Evolutionary conservation across 345 rosid species (phyloP).

Genomic region (Gossypium stocksii): DNA sequence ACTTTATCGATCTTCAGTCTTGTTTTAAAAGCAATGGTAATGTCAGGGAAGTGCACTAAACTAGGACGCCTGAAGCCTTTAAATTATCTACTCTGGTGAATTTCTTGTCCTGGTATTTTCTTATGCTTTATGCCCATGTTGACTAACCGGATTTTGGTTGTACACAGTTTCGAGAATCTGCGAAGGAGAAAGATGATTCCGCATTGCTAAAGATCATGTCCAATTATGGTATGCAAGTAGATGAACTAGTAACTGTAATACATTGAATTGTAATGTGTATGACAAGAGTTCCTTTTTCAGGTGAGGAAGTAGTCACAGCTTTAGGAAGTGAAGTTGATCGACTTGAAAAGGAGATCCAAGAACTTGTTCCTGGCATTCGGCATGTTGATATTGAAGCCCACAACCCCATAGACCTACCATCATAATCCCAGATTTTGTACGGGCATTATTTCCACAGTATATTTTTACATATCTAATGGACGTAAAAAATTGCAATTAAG

Average conservation of each 20-base stretch:
- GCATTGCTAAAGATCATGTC: conserved; percentile 79
- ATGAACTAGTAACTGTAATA: background rate
- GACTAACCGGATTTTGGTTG: conserved; percentile 16
- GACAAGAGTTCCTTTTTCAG: conserved; percentile 30
- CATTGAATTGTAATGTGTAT: background rate
- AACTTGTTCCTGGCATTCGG: conserved; percentile 91
- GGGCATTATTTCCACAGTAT: background rate
- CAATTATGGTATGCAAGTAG: conserved; percentile 54
- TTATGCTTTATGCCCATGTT: background rate
- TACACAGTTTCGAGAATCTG: conserved; percentile 74
- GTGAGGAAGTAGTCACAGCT: conserved; percentile 97
- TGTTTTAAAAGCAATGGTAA: background rate
- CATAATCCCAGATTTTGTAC: conserved; percentile 20
- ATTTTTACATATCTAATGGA: background rate
- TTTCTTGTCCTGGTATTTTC: background rate
- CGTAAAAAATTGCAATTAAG: background rate
- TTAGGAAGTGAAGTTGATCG: conserved; percentile 97
- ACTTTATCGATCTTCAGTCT: background rate
- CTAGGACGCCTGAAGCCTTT: background rate
- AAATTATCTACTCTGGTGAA: background rate
- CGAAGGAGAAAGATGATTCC: conserved; percentile 52
- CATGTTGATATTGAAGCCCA: conserved; percentile 99
- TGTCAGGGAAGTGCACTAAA: background rate
- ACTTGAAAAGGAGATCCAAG: conserved; percentile 90
- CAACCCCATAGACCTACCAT: conserved; percentile 54